Evolutionary conservation across 257 asterid species (phyloP), one percentile per base, ranked within the genome.

Genomic region (Nemophila menziesii): DNA sequence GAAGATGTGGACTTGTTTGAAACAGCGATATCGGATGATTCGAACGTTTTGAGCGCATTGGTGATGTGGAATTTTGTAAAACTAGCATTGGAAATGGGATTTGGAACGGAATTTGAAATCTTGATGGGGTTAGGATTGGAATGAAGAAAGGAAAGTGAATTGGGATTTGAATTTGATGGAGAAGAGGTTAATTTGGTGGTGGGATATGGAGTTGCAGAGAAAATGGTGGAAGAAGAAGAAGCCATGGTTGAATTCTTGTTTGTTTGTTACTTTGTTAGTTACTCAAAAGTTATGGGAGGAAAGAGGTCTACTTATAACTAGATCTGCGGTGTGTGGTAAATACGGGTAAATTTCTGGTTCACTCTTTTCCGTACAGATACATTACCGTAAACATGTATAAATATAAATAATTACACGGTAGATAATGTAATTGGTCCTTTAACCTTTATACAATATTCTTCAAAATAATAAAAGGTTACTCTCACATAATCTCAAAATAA

Each of bases 11-110:
- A 61, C 42, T 65, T 76, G 4, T 37, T 58, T 42, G 92, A 63
- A 1, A 68, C 57, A 8, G 57, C 40, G 5, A 50, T 33, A 39
- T 61, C 63, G 7, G 79, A 43, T 0, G 79, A 34, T 38, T 70
- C 53, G 5, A 43, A 61, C 13, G 92, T 60, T 57, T 66, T 66
- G 36, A 78, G 66, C 19, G 54, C 78, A 29, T 47, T 71, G 23
- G 16, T 16, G n/a, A 58, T 12, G 43, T 15, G 36, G 62, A 48
- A 12, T 46, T 38, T 2, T 37, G 17, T 10, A 8, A 44, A 5
- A 3, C 0, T 1, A 16, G 22, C 17, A 47, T 4, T 18, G 11
- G 14, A 8, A 7, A 15, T 46, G 10, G 4, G 11, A 37, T 12
- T 29, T 48, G 48, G 40, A 33, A 48, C 3, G 9, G n/a, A 0